Evolutionary conservation across 257 asterid genomes (phyloP), one percentile per base, ranked within the genome.

Genomic region (Knoxia roxburghii): DNA sequence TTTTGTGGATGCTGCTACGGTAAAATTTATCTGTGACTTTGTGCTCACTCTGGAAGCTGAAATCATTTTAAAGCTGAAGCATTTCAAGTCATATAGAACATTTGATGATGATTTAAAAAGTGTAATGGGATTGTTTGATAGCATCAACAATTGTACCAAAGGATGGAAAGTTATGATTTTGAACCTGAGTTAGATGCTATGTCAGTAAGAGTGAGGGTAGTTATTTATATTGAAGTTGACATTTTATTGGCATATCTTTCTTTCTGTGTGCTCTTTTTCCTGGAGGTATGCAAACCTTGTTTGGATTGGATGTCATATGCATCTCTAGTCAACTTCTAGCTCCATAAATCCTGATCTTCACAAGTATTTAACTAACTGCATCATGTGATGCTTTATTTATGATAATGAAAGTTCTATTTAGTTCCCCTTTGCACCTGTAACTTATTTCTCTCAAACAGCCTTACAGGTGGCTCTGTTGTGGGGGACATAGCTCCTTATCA

Each of bases 401-500:
- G 43, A 20, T 20, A n/a, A 20, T 17, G 14, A 8, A 33, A 37
- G 8, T 33, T 45, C 39, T 59, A 11, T 68, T 27, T 60, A 24
- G 14, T 48, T 30, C 35, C 41, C 15, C 18, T 43, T 18, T 27
- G 26, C 72, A 54, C 68, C 17, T 41, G 58, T 60, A 56, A 61
- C 8, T 58, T 30, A 30, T 52, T 58, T 71, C 26, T 21, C 21
- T 75, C 68, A 68, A 55, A 75, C 86, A 93, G 99, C 85, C 85
- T 93, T 75, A 85, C 88, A 30, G 96, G 99, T 67, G 99, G 97
- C 54, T 93, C 99, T 26, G 65, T 88, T 50, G 99, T 90, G 33
- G 99, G 99, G 60, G 95, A 93, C 74, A 93, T 93, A 73, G 99
- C 99, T 83, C 99, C 97, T 61, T 93, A 90, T 84, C 97, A 93